phyloP scores from a whole-genome alignment of 805 yeast species.

The Huiozyma naganishii region DNA sequence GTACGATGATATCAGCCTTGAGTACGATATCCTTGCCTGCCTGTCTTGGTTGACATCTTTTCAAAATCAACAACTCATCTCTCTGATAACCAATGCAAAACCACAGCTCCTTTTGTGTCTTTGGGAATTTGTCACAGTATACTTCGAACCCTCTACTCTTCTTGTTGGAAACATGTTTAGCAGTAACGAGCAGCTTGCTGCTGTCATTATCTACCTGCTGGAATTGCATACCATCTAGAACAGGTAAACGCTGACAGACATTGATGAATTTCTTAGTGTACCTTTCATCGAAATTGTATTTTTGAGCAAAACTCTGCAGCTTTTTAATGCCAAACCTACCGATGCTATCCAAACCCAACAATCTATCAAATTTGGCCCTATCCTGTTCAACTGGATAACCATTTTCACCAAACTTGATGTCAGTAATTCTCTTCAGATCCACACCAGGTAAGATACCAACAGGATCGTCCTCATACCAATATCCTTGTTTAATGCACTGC shows the following conservation, averaged over 20 bases:
- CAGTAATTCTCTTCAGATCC: conserved; percentile 24
- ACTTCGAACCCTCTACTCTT: conserved; percentile 51
- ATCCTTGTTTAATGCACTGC: conserved; percentile 82
- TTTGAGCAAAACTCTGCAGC: conserved; percentile 8
- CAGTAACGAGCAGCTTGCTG: conserved; percentile 32
- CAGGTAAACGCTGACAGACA: conserved; percentile 51
- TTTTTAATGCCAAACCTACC: conserved; percentile 34
- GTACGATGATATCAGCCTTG: conserved; percentile 38
- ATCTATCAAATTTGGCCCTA: conserved; percentile 5
- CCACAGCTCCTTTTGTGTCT: conserved; percentile 90
- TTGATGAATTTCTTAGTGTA: conserved; percentile 39
- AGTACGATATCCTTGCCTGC: conserved; percentile 22
- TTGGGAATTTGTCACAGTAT: conserved; percentile 75
- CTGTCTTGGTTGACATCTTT: conserved; percentile 60
- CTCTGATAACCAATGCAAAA: conserved; percentile 50
- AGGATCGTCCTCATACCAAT: conserved; percentile 76
- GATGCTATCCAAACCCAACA: conserved; percentile 29
- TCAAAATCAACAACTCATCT: conserved; percentile 51
- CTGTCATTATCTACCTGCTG: conserved; percentile 25
- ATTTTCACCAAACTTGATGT: conserved; percentile 11
- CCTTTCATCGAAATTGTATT: conserved; percentile 31
- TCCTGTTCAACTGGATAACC: conserved; percentile 9
- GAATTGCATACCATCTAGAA: conserved; percentile 35
- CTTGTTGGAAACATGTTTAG: conserved; percentile 42
- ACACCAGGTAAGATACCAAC: conserved; percentile 34